Conservation (phyloP, 2,329 filamentous ascomycete genomes). For the Talaromyces sp. region DNA sequence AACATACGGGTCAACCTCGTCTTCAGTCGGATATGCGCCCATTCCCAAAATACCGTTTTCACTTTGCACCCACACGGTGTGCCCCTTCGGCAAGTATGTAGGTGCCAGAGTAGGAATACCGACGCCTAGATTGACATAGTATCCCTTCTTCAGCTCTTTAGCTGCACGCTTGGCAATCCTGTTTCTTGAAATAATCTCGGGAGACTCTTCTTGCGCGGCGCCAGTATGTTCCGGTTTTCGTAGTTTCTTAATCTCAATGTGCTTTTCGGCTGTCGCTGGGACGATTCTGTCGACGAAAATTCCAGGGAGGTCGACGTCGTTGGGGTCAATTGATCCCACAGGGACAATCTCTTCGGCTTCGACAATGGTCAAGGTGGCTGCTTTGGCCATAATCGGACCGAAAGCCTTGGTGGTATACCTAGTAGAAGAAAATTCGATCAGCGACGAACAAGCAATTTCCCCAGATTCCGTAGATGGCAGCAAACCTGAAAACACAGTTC, state of each 20-base stretch:
- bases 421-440: background rate
- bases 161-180: slow-evolving; percentile 74
- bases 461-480: too few species aligned
- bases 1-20: slow-evolving; percentile 61
- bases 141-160: slow-evolving; percentile 77
- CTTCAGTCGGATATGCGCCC: slow-evolving; percentile 66
- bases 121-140: slow-evolving; percentile 86
- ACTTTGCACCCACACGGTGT: slow-evolving; percentile 75
- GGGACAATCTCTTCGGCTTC: slow-evolving; percentile 91
- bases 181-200: slow-evolving; percentile 62
- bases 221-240: slow-evolving; percentile 65
- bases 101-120: slow-evolving; percentile 92
- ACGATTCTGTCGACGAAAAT: slow-evolving; percentile 90
- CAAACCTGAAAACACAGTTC: slow-evolving; percentile 80
- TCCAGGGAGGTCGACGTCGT: slow-evolving; percentile 77
- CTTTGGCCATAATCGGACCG: slow-evolving; percentile 73
- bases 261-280: slow-evolving; percentile 71
- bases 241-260: slow-evolving; percentile 79
- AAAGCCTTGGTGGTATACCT: slow-evolving; percentile 68
- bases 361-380: slow-evolving; percentile 82
- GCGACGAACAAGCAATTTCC: too few species aligned
- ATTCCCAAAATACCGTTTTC: slow-evolving; percentile 73
- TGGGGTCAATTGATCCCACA: slow-evolving; percentile 76
- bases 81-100: slow-evolving; percentile 69
- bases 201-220: slow-evolving; percentile 62